Percentiles rank a stretch among this genome's conserved stretches.
Evolutionary conservation across 768 basidiomycete species (phyloP).

Genomic region (Tylopilus vinaceipallidus): DNA sequence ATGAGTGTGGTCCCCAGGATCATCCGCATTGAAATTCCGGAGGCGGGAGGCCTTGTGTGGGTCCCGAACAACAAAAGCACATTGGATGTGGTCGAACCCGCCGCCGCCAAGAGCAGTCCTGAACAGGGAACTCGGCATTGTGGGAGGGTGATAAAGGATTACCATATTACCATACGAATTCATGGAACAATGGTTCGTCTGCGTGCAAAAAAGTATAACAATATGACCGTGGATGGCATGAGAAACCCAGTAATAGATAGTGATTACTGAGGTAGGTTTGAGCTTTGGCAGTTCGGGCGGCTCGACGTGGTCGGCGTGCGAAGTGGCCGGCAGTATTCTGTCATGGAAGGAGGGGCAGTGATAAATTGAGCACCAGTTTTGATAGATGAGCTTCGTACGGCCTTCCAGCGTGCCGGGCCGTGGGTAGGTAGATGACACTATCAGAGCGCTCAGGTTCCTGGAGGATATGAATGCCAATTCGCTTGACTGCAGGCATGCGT

Average conservation of each 20-base stretch:
- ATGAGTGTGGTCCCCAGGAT: background rate
- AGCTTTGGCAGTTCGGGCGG: conserved; percentile 2
- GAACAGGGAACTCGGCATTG: background rate
- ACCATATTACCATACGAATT: background rate
- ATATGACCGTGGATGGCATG: conserved; percentile 9
- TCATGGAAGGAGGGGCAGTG: background rate
- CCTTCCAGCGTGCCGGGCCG: background rate
- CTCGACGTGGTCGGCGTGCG: conserved; percentile 10
- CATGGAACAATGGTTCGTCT: background rate
- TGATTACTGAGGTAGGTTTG: conserved; percentile 4
- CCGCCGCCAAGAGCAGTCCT: background rate
- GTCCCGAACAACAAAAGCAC: background rate
- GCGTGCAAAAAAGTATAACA: background rate
- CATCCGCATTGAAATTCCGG: background rate
- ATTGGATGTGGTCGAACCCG: background rate
- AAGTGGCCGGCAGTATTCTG: conserved; percentile 7
- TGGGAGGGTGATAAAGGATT: background rate
- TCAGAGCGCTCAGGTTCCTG: background rate
- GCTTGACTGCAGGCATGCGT: background rate
- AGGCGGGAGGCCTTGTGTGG: background rate
- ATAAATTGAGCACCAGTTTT: background rate
- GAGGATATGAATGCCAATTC: background rate
- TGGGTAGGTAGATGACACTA: background rate
- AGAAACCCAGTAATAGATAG: background rate
- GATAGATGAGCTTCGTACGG: background rate